phyloP scores from a whole-genome alignment of 768 basidiomycete genomes.

The Leccinum uliginosum region DNA sequence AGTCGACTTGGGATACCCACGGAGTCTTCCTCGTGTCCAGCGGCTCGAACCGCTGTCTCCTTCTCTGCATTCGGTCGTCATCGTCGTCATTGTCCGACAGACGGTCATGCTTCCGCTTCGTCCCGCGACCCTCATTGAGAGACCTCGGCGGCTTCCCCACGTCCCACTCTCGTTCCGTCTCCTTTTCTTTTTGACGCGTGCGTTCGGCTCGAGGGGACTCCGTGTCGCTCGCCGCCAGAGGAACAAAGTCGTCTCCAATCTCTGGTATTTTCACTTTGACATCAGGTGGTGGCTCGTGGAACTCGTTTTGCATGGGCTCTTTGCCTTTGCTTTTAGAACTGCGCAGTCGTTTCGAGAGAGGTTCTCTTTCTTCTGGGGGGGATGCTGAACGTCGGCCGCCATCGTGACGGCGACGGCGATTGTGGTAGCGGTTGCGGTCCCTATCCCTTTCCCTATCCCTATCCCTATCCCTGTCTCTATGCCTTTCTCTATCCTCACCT shows the following conservation, averaged over 20 bases:
- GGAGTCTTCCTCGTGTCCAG: conserved; percentile 54
- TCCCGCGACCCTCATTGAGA: conserved; percentile 18
- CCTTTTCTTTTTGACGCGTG: conserved; percentile 19
- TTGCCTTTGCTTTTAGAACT: conserved; percentile 20
- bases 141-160: conserved; percentile 28
- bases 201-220: conserved; percentile 15
- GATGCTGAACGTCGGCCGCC: conserved; percentile 13
- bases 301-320: conserved; percentile 6
- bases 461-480: conserved; percentile 1
- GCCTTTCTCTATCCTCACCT: neutral
- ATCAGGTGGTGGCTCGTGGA: conserved; percentile 10
- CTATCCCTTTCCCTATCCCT: neutral
- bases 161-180: conserved; percentile 39
- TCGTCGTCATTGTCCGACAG: conserved; percentile 34
- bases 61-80: conserved; percentile 39
- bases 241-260: conserved; percentile 32
- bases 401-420: neutral
- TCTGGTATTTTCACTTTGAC: conserved; percentile 8
- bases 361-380: conserved; percentile 6
- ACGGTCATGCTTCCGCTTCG: conserved; percentile 47
- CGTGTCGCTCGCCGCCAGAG: conserved; percentile 19
- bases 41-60: conserved; percentile 49
- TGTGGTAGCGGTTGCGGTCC: neutral
- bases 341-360: conserved; percentile 17
- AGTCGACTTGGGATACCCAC: conserved; percentile 70